A percentile compares a stretch with the other conserved stretches of the same genome.
Evolutionary conservation across 2,329 filamentous ascomycete genomes (phyloP).

Genomic region (Pyrenochaeta sp.): DNA sequence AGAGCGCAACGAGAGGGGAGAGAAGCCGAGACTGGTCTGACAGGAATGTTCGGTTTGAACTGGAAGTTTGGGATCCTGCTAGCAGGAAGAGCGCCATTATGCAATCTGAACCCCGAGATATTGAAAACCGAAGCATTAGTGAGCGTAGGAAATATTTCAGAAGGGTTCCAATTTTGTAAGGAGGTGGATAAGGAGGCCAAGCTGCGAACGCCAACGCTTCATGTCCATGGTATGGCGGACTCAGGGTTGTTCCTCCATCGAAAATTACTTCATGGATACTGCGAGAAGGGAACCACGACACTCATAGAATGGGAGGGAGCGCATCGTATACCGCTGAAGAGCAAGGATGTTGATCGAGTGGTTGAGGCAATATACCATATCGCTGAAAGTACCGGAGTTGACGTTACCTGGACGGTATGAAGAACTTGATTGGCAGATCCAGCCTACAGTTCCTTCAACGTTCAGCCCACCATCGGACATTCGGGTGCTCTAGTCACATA

Average conservation of each 20-base stretch:
- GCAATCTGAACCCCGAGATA: slow-evolving; percentile 58
- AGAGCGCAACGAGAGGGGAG: slow-evolving; percentile 39
- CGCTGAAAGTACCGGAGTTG: slow-evolving; percentile 59
- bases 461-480: background rate
- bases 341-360: slow-evolving; percentile 68
- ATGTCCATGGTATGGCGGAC: slow-evolving; percentile 72
- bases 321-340: slow-evolving; percentile 76
- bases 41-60: slow-evolving; percentile 38
- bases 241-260: slow-evolving; percentile 67
- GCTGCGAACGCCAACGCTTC: slow-evolving; percentile 67
- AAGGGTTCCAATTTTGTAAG: slow-evolving; percentile 50
- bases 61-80: slow-evolving; percentile 70
- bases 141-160: slow-evolving; percentile 53
- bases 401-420: slow-evolving; percentile 42
- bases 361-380: slow-evolving; percentile 62
- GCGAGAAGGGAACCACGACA: slow-evolving; percentile 60
- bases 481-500: background rate
- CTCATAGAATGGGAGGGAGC: slow-evolving; percentile 77
- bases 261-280: slow-evolving; percentile 66
- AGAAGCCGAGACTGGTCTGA: slow-evolving; percentile 28
- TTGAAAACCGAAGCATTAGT: slow-evolving; percentile 50
- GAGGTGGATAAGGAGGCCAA: slow-evolving; percentile 56
- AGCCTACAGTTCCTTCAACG: background rate
- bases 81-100: slow-evolving; percentile 68
- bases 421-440: background rate